phyloP scores from a whole-genome alignment of 1,284 basidiomycete genomes.

The Cystobasidiaceae sp. region DNA sequence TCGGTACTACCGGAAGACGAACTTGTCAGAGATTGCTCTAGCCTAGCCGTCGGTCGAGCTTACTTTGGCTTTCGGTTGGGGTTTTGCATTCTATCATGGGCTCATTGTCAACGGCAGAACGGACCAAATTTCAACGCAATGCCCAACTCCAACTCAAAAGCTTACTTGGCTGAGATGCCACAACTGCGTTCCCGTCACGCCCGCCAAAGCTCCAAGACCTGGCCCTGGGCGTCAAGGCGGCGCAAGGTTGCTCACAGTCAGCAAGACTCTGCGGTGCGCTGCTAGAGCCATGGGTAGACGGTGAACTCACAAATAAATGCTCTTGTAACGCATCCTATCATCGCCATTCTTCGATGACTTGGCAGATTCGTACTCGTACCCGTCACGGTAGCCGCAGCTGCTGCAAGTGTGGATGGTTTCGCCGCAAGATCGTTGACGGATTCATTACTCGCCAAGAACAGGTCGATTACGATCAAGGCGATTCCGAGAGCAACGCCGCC shows the following conservation, averaged over 20 bases:
- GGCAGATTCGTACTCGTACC: background rate
- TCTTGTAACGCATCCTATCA: conserved; percentile 1
- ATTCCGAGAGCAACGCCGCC: conserved; percentile 11
- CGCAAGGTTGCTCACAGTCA: too few species aligned
- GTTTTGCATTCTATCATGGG: background rate
- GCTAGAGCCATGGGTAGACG: too few species aligned
- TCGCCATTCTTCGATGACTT: background rate
- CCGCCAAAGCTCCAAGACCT: conserved; percentile 12
- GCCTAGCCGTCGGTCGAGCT: too few species aligned
- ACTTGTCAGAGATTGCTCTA: too few species aligned
- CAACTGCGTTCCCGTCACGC: conserved; percentile 11
- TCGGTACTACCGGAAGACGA: conserved; percentile 1
- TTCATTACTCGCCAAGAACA: background rate
- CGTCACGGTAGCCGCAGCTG: background rate
- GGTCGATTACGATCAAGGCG: conserved; percentile 7
- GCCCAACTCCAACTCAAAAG: too few species aligned
- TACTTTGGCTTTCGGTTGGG: background rate
- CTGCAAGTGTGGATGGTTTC: background rate
- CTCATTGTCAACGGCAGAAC: too few species aligned
- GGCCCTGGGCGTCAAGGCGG: too few species aligned
- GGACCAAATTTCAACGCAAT: too few species aligned
- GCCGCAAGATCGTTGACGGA: conserved; percentile 8
- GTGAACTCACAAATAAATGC: conserved; percentile 3
- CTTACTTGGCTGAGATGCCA: conserved; percentile 4
- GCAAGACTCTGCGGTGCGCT: too few species aligned